These are phyloP conservation scores for Chaetothyriales sp. DNA, from an alignment of 2,329 filamentous ascomycete species.

Conservation along the genomic window DNA sequence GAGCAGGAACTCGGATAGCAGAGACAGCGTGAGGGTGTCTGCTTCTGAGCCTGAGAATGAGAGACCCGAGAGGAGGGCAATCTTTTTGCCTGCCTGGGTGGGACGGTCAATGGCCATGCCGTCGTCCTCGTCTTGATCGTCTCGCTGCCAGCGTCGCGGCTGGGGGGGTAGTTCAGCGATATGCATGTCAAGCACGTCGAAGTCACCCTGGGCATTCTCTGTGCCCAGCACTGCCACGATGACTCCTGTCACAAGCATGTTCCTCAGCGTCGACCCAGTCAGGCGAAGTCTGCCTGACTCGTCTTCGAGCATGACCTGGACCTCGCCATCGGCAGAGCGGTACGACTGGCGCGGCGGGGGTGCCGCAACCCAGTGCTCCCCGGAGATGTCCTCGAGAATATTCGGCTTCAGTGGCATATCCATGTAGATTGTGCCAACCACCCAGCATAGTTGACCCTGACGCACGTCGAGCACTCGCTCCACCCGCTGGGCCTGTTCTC, in stretches of 20 bases:
- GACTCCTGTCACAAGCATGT: slow-evolving; percentile 76
- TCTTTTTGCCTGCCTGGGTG: slow-evolving; percentile 39
- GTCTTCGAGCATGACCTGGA: slow-evolving; percentile 78
- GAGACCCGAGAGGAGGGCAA: slow-evolving; percentile 81
- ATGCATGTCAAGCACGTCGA: slow-evolving; percentile 81
- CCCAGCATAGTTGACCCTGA: slow-evolving; percentile 91
- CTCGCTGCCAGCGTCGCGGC: slow-evolving; percentile 60
- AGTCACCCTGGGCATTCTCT: slow-evolving; percentile 80
- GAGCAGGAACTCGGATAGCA: slow-evolving; percentile 74
- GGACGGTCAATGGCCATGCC: slow-evolving; percentile 18
- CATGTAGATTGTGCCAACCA: slow-evolving; percentile 89
- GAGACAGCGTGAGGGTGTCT: slow-evolving; percentile 57
- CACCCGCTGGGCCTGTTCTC: slow-evolving; percentile 58
- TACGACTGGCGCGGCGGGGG: slow-evolving; percentile 67
- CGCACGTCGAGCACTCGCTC: slow-evolving; percentile 88
- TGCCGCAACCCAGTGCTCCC: slow-evolving; percentile 86
- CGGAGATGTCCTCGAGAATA: slow-evolving; percentile 84
- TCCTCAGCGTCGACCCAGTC: slow-evolving; percentile 53
- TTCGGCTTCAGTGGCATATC: slow-evolving; percentile 93
- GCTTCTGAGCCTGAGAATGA: slow-evolving; percentile 63
- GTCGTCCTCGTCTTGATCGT: slow-evolving; percentile 37
- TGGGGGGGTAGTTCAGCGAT: slow-evolving; percentile 76
- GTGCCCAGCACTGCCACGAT: slow-evolving; percentile 91
- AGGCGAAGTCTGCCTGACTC: slow-evolving; percentile 79
- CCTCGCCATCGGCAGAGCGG: slow-evolving; percentile 45